Percentiles rank a stretch among this genome's conserved stretches.
Conservation (phyloP, 768 basidiomycete species). For the Agaricus blazei region DNA sequence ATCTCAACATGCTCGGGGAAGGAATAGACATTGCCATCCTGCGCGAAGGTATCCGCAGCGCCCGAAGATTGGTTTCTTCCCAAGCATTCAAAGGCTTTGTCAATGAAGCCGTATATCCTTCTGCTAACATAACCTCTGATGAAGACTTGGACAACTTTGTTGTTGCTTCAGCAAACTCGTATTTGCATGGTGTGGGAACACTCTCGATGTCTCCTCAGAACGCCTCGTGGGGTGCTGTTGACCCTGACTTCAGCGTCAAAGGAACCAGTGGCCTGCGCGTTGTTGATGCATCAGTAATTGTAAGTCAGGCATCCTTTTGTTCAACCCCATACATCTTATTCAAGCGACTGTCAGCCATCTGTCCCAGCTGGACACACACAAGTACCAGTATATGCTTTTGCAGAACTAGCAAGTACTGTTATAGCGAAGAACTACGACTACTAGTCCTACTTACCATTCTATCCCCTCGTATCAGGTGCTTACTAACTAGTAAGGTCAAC, state of each 20-base stretch:
- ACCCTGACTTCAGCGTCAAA: conserved; percentile 32
- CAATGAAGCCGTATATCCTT: neutral
- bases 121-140: neutral
- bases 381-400: conserved; percentile 6
- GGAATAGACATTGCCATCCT: conserved; percentile 7
- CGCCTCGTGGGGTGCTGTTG: conserved; percentile 27
- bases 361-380: conserved; percentile 4
- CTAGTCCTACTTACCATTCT: too few relatives aligned
- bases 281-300: conserved; percentile 32
- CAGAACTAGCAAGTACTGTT: conserved; percentile 4
- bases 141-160: conserved; percentile 13
- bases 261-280: conserved; percentile 27
- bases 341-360: neutral
- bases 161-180: conserved; percentile 7
- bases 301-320: conserved; percentile 12
- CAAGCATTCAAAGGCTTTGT: conserved; percentile 6
- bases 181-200: conserved; percentile 27
- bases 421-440: neutral
- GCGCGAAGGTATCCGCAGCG: conserved; percentile 11
- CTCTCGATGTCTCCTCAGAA: conserved; percentile 24
- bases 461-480: too few relatives aligned
- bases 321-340: neutral
- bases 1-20: conserved; percentile 6
- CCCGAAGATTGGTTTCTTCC: conserved; percentile 6
- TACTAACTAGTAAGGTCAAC: too few relatives aligned